Conservation (phyloP, 495 filamentous ascomycete genomes). For the Neurospora tetrasperma region DNA sequence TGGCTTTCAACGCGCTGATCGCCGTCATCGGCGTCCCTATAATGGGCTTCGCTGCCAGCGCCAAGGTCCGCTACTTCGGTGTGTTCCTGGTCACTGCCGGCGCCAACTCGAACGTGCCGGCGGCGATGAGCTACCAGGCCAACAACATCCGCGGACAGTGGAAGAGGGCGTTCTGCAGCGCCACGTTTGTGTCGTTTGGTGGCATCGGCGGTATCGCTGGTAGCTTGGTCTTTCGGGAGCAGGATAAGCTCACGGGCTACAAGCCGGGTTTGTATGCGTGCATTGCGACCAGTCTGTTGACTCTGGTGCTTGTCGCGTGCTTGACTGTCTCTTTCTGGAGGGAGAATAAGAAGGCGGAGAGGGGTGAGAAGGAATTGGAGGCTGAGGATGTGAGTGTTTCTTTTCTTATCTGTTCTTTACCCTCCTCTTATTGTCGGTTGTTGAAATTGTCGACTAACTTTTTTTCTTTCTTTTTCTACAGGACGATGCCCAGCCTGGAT, state of each 20-base stretch:
- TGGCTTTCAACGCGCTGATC: slow-evolving; percentile 44
- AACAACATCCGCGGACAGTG: slow-evolving; percentile 63
- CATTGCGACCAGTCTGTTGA: slow-evolving; percentile 27
- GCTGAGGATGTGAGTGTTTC: slow-evolving; percentile 25
- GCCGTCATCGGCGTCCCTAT: slow-evolving; percentile 39
- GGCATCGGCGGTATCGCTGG: slow-evolving; percentile 54
- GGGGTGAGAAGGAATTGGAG: slow-evolving; percentile 37
- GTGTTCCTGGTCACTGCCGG: slow-evolving; percentile 52
- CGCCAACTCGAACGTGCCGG: slow-evolving; percentile 51
- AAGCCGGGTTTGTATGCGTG: slow-evolving; percentile 37
- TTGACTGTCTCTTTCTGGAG: slow-evolving; percentile 22
- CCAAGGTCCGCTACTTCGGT: slow-evolving; percentile 50
- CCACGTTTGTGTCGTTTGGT: slow-evolving; percentile 48
- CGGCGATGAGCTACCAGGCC: slow-evolving; percentile 51
- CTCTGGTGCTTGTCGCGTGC: slow-evolving; percentile 25
- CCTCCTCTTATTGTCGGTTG: neutral
- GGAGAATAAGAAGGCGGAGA: slow-evolving; percentile 32
- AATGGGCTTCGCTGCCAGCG: slow-evolving; percentile 40
- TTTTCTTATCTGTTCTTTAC: neutral
- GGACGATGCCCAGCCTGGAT: slow-evolving; percentile 32
- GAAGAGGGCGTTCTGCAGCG: slow-evolving; percentile 52
- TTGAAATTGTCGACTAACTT: slow-evolving; percentile 3
- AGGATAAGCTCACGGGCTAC: slow-evolving; percentile 27
- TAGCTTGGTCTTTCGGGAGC: slow-evolving; percentile 41
- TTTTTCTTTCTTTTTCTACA: slow-evolving; percentile 15